These are phyloP conservation scores for Coffea eugenioides DNA, from an alignment of 257 asterid species.

Conservation along the genomic window DNA sequence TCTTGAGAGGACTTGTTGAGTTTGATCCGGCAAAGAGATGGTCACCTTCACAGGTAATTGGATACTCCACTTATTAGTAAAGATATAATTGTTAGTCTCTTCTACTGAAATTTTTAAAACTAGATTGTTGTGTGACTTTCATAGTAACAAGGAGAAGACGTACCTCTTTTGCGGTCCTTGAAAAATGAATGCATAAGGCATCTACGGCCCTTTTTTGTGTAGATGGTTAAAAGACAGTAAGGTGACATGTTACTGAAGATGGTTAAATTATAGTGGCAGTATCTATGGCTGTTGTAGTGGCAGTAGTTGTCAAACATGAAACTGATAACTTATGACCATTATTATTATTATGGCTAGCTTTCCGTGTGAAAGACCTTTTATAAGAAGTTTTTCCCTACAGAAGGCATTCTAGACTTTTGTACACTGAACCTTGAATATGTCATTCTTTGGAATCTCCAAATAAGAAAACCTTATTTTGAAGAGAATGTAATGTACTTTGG, in stretches of 20 bases:
- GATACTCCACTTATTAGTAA: slow-evolving; percentile 11
- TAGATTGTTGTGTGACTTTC: neutral
- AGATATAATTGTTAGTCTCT: neutral
- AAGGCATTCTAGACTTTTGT: neutral
- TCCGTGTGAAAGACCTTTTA: neutral
- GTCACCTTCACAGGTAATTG: slow-evolving; percentile 93
- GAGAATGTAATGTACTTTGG: neutral
- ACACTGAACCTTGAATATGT: neutral
- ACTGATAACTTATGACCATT: slow-evolving; percentile 4
- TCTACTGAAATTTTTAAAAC: no score
- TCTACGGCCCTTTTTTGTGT: neutral
- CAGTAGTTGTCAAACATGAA: neutral
- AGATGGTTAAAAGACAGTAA: neutral
- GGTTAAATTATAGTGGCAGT: neutral
- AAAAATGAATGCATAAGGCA: neutral
- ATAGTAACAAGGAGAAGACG: neutral
- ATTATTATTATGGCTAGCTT: neutral
- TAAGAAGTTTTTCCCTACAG: neutral
- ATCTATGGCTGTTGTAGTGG: neutral
- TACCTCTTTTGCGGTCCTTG: neutral
- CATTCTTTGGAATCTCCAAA: neutral
- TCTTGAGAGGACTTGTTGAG: slow-evolving; percentile 93
- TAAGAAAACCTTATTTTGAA: neutral
- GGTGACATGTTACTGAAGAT: neutral
- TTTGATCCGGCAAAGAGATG: slow-evolving; percentile 98